These are phyloP conservation scores for Citrus sp. DNA, from an alignment of 345 rosid genomes.

Conservation along the genomic window DNA sequence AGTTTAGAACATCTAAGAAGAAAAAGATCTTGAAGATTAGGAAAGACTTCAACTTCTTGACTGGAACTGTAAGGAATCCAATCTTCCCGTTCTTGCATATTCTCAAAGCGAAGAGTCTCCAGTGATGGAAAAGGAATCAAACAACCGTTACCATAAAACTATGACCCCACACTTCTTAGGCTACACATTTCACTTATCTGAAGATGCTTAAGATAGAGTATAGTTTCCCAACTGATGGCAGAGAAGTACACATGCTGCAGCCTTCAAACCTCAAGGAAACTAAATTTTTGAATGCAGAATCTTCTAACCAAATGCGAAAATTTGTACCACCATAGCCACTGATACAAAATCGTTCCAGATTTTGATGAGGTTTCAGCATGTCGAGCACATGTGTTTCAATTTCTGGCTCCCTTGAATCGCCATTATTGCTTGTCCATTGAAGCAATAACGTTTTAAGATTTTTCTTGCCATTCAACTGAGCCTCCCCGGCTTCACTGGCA, in stretches of 20 bases:
- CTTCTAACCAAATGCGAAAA: slow-evolving; percentile 15
- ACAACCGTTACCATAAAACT: slow-evolving; percentile 10
- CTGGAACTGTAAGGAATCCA: slow-evolving; percentile 19
- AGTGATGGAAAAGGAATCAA: slow-evolving; percentile 11
- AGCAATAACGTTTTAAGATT: slow-evolving; percentile 27
- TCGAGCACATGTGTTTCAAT: slow-evolving; percentile 27
- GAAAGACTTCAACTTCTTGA: slow-evolving; percentile 18
- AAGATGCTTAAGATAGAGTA: slow-evolving; percentile 1
- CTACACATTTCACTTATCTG: background rate
- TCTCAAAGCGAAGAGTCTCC: slow-evolving; percentile 11
- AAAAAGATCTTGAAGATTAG: slow-evolving; percentile 25
- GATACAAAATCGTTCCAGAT: slow-evolving; percentile 35
- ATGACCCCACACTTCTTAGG: background rate
- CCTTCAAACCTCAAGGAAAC: slow-evolving; percentile 1
- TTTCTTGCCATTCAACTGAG: slow-evolving; percentile 28
- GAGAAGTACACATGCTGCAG: background rate
- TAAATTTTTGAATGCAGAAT: slow-evolving; percentile 11
- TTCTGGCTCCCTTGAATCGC: slow-evolving; percentile 5
- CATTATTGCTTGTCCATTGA: slow-evolving; percentile 24
- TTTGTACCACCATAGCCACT: slow-evolving; percentile 28
- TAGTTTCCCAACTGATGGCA: slow-evolving; percentile 7
- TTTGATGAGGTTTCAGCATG: slow-evolving; percentile 37
- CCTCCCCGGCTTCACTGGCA: slow-evolving; percentile 22
- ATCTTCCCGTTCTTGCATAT: slow-evolving; percentile 29
- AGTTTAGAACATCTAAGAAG: slow-evolving; percentile 26